Evolutionary conservation across 1,284 basidiomycete species (phyloP), one percentile per base, ranked within the genome.

Genomic region (Cutaneotrichosporon mucoides): DNA sequence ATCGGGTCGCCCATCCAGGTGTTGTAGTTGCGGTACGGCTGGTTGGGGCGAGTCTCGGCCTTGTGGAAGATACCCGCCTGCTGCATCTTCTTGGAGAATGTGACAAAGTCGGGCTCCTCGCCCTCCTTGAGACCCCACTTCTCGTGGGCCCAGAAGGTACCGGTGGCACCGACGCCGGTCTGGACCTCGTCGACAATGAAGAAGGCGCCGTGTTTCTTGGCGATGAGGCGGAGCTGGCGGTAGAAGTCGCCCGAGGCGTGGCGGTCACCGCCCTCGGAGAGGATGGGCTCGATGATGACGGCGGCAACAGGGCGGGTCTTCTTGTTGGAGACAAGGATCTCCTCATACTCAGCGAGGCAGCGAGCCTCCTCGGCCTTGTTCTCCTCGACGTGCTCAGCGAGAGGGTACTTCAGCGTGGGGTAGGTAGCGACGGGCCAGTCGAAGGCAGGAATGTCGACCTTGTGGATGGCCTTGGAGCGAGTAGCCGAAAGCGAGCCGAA

Each of bases 71-170:
- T 81, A 12, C 78, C 78, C 5, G 71, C 68, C 42, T 78, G 76
- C 65, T 82, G 81, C 77, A 80, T 79, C 72, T 82, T 81, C 68
- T 82, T 82, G 50, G 75, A 78, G 66, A 83, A 84, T 12, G 82
- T 81, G 41, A 83, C 81, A 66, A 83, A 82, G 70, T 84, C 83
- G 10, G 82, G 76, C 58, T 74, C 69, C 61, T 77, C 73, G 15
- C 79, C 65, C 71, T 73, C 50, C 60, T 69, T 13, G 44, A 84
- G 67, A 10, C 76, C 75, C 83, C 83, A 84, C 65, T 82, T 79
- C 61, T 83, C 82, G 70, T 83, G 81, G 0, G 82, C 82, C 83
- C 83, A 84, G 70, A 84, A 82, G 7, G 74, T 76, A 13, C 83
- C 83, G 0, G 83, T 84, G 0, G 82, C 82, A 34, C 78, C 78